Evolutionary conservation across 306 rosid genomes (phyloP).

Genomic region (Vigna radiata): DNA sequence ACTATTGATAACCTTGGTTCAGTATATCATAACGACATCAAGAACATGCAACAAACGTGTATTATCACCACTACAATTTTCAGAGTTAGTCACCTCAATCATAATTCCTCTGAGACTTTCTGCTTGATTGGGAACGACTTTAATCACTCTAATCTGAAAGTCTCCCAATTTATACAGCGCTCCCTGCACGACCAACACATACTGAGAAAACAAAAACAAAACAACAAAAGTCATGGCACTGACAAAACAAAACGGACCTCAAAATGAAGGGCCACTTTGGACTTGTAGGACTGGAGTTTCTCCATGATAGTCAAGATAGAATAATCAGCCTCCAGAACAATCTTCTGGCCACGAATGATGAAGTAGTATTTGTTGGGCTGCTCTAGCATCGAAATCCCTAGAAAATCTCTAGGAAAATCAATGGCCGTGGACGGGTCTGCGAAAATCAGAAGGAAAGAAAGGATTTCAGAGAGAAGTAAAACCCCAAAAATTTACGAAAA

Average conservation of each 20-base stretch:
- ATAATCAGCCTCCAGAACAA: constrained; percentile 84
- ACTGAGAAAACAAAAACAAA: background rate
- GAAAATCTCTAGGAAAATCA: constrained; percentile 82
- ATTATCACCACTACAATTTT: constrained; percentile 8
- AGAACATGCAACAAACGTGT: constrained; percentile 1
- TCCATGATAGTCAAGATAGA: constrained; percentile 84
- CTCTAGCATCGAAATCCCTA: constrained; percentile 79
- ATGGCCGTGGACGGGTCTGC: constrained; percentile 55
- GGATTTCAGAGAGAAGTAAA: background rate
- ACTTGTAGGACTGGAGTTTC: constrained; percentile 89
- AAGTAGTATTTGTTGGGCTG: constrained; percentile 83
- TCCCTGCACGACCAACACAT: constrained; percentile 48
- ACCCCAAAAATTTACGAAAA: background rate
- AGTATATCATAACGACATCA: constrained; percentile 13
- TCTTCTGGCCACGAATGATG: constrained; percentile 72
- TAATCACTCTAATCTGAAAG: constrained; percentile 79
- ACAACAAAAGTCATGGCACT: background rate
- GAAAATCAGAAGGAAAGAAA: background rate
- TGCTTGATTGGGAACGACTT: constrained; percentile 76
- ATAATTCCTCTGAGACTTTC: constrained; percentile 87
- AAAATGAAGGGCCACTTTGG: constrained; percentile 75
- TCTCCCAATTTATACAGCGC: constrained; percentile 82
- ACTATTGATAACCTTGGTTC: background rate
- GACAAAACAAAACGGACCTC: constrained; percentile 52
- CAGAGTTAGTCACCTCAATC: constrained; percentile 69